These are phyloP conservation scores for Teunomyces kruisii DNA, from an alignment of 805 yeast species.

Conservation along the genomic window DNA sequence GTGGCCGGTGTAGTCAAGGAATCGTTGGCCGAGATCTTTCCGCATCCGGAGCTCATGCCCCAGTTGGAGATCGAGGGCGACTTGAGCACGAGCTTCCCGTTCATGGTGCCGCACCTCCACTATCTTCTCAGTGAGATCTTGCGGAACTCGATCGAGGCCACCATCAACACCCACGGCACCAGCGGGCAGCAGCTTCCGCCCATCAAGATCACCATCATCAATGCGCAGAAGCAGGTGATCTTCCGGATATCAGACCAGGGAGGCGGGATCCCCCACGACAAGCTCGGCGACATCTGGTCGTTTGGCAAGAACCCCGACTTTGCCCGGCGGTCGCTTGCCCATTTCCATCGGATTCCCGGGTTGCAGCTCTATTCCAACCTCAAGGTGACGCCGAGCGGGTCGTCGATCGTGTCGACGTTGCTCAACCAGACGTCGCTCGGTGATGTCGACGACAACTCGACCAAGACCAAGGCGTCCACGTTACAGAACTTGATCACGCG, in stretches of 20 bases:
- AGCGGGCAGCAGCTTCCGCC: slow-evolving; percentile 56
- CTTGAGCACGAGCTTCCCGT: slow-evolving; percentile 66
- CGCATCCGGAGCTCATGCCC: slow-evolving; percentile 61
- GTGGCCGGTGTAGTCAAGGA: slow-evolving; percentile 53
- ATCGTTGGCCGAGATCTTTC: slow-evolving; percentile 54
- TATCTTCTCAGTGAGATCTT: slow-evolving; percentile 85
- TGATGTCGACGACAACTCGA: slow-evolving; percentile 21
- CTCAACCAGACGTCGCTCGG: slow-evolving; percentile 43
- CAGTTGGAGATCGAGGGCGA: slow-evolving; percentile 76
- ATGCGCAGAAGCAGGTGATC: slow-evolving; percentile 62
- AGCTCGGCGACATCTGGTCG: slow-evolving; percentile 74
- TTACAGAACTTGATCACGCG: slow-evolving; percentile 66
- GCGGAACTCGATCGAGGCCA: slow-evolving; percentile 82
- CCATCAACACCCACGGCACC: slow-evolving; percentile 48
- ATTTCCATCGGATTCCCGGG: slow-evolving; percentile 72
- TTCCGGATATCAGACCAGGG: slow-evolving; percentile 87
- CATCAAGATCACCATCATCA: slow-evolving; percentile 70
- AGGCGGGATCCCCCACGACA: slow-evolving; percentile 72
- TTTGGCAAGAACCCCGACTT: slow-evolving; percentile 71
- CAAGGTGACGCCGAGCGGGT: slow-evolving; percentile 41
- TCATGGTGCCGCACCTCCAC: slow-evolving; percentile 81
- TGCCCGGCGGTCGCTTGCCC: slow-evolving; percentile 58
- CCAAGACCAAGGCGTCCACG: slow-evolving; percentile 47
- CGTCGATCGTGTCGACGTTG: slow-evolving; percentile 28
- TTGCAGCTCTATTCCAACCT: slow-evolving; percentile 45